Percentiles rank a stretch among this genome's conserved stretches.
These are phyloP conservation scores for Starmerella gropengiesseri DNA, from an alignment of 805 yeast genomes.

Conservation along the genomic window DNA sequence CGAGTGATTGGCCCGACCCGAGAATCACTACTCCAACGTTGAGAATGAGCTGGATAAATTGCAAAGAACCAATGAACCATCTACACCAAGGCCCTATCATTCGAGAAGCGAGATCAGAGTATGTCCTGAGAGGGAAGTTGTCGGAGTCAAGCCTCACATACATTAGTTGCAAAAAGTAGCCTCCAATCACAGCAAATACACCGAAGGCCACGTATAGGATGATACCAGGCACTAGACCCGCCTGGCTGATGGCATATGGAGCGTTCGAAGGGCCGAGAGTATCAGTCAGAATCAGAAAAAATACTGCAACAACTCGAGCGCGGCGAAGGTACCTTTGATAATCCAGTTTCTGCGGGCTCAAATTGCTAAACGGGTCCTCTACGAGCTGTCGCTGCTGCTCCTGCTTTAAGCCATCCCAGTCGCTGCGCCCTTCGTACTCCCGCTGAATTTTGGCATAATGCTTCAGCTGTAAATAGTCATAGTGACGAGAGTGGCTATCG, in stretches of 20 bases:
- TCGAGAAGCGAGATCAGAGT: slow-evolving; percentile 37
- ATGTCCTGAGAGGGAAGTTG: slow-evolving; percentile 36
- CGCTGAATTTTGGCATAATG: slow-evolving; percentile 24
- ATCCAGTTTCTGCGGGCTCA: slow-evolving; percentile 19
- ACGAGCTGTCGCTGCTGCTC: slow-evolving; percentile 15
- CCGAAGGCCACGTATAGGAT: slow-evolving; percentile 36
- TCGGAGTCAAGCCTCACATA: slow-evolving; percentile 35
- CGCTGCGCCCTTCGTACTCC: slow-evolving; percentile 15
- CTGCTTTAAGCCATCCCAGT: slow-evolving; percentile 20
- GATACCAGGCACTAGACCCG: slow-evolving; percentile 39
- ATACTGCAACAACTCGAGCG: slow-evolving; percentile 27
- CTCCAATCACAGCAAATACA: slow-evolving; percentile 35
- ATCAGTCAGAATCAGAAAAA: slow-evolving; percentile 40
- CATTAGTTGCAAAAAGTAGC: slow-evolving; percentile 32
- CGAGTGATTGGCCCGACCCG: slow-evolving; percentile 36
- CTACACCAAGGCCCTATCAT: slow-evolving; percentile 32
- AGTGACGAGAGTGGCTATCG: slow-evolving; percentile 16
- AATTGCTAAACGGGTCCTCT: slow-evolving; percentile 21
- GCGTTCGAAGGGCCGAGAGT: slow-evolving; percentile 40
- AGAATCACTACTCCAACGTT: slow-evolving; percentile 37
- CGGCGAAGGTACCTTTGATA: slow-evolving; percentile 19
- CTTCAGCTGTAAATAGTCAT: slow-evolving; percentile 17
- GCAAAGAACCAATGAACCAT: slow-evolving; percentile 31
- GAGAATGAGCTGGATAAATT: slow-evolving; percentile 35
- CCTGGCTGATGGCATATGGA: slow-evolving; percentile 36